phyloP scores from a whole-genome alignment of 1,284 basidiomycete species.

The Austropuccinia psidii region DNA sequence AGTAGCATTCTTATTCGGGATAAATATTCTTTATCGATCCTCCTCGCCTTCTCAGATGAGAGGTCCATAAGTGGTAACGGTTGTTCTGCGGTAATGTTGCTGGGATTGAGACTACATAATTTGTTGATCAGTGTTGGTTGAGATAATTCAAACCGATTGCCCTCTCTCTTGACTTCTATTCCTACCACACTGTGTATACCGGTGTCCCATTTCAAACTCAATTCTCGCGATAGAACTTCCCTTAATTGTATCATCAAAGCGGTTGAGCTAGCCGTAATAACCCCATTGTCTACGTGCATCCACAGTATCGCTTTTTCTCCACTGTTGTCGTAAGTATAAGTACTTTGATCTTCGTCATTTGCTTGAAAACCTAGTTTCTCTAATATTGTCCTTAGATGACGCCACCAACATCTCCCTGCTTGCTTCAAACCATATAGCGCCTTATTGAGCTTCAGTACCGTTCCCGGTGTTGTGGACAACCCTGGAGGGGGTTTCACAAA shows the following conservation, averaged over 20 bases:
- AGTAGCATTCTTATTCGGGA: too few species aligned
- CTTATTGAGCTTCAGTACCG: neutral
- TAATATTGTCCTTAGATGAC: neutral
- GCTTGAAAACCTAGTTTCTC: neutral
- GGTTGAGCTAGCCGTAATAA: neutral
- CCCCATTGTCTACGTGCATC: conserved; percentile 12
- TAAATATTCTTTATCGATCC: too few species aligned
- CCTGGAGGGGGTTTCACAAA: neutral
- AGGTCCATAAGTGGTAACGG: too few species aligned
- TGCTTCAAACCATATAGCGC: conserved; percentile 5
- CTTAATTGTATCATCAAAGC: neutral
- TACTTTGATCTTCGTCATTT: neutral
- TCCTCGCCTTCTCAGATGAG: too few species aligned
- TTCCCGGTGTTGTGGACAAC: neutral
- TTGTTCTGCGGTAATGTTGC: too few species aligned
- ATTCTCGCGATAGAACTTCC: neutral
- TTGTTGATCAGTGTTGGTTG: neutral
- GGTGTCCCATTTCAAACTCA: neutral
- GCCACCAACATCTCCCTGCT: conserved; percentile 10
- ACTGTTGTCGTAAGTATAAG: neutral
- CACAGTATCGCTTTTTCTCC: neutral
- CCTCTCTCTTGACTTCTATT: neutral
- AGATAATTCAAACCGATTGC: neutral
- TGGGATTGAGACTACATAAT: too few species aligned
- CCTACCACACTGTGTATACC: neutral